Percentiles rank a stretch among this genome's conserved stretches.
Conservation (phyloP, 139 green algal species). For the Coelastrella sp. region DNA sequence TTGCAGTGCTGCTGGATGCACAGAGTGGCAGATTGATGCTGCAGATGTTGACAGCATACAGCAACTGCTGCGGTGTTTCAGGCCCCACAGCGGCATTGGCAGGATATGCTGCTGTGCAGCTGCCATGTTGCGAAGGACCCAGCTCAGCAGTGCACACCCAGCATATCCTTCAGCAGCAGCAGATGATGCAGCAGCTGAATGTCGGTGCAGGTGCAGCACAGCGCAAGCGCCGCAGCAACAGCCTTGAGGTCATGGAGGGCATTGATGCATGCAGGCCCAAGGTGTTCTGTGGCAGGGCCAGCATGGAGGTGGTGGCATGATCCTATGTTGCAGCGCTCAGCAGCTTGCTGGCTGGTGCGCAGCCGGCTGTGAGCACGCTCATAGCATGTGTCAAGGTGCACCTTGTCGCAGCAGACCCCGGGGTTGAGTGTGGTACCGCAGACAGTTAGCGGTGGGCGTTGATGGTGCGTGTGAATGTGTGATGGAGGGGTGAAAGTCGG, state of each 20-base stretch:
- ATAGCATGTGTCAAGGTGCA: background rate
- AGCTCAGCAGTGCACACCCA: constrained; percentile 30
- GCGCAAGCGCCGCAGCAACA: constrained; percentile 45
- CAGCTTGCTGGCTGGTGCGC: background rate
- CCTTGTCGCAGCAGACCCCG: too few relatives aligned
- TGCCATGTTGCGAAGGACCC: constrained; percentile 27
- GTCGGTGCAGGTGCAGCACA: constrained; percentile 1
- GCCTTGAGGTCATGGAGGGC: constrained; percentile 19
- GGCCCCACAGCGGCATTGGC: background rate
- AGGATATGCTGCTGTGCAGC: background rate
- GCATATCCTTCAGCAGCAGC: constrained; percentile 40
- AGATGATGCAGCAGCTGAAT: constrained; percentile 39
- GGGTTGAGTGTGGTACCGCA: too few relatives aligned
- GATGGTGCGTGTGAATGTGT: too few relatives aligned
- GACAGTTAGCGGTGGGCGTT: too few relatives aligned
- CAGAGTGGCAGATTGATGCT: constrained; percentile 30
- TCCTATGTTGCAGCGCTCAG: background rate
- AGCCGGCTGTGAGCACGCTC: background rate
- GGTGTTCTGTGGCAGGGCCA: constrained; percentile 28
- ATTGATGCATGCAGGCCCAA: background rate
- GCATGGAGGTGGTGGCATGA: constrained; percentile 43
- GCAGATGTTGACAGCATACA: constrained; percentile 35
- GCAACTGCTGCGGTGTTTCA: constrained; percentile 27
- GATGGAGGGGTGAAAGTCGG: too few relatives aligned
- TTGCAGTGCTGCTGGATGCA: constrained; percentile 25